Percentiles rank a stretch among this genome's conserved stretches.
Evolutionary conservation across 768 basidiomycete species (phyloP).

Genomic region (Naematelia encephala): DNA sequence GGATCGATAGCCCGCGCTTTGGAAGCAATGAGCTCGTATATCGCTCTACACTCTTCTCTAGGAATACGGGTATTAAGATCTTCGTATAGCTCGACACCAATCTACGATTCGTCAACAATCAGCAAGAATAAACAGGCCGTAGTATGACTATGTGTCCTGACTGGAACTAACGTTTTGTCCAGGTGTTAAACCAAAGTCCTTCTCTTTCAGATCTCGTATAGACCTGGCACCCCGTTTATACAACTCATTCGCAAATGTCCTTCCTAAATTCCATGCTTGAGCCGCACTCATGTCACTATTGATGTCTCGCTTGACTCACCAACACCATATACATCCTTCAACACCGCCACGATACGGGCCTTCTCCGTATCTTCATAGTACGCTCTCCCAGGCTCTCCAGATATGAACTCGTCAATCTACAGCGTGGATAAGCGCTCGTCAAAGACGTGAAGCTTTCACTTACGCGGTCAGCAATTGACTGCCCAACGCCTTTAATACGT

Average conservation of each 20-base stretch:
- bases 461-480: constrained; percentile 38
- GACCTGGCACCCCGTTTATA: constrained; percentile 72
- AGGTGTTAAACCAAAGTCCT: constrained; percentile 64
- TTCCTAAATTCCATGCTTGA: constrained; percentile 51
- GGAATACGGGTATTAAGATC: constrained; percentile 86
- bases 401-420: constrained; percentile 44
- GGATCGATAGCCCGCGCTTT: constrained; percentile 70
- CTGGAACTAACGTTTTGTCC: constrained; percentile 29
- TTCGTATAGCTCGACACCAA: constrained; percentile 52
- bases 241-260: constrained; percentile 66
- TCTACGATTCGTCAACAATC: constrained; percentile 1
- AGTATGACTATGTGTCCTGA: too few species aligned
- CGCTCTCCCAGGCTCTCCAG: constrained; percentile 26
- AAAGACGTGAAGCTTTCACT: constrained; percentile 1
- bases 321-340: constrained; percentile 82
- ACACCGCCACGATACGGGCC: constrained; percentile 51
- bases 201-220: constrained; percentile 65
- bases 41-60: constrained; percentile 67
- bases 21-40: constrained; percentile 69
- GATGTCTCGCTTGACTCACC: constrained; percentile 64
- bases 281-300: neutral
- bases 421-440: neutral
- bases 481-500: constrained; percentile 41
- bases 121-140: neutral
- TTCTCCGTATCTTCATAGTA: constrained; percentile 42